Evolutionary conservation across 805 yeast species (phyloP), one percentile per base, ranked within the genome.

Genomic region (Candida vartiovaarae): DNA sequence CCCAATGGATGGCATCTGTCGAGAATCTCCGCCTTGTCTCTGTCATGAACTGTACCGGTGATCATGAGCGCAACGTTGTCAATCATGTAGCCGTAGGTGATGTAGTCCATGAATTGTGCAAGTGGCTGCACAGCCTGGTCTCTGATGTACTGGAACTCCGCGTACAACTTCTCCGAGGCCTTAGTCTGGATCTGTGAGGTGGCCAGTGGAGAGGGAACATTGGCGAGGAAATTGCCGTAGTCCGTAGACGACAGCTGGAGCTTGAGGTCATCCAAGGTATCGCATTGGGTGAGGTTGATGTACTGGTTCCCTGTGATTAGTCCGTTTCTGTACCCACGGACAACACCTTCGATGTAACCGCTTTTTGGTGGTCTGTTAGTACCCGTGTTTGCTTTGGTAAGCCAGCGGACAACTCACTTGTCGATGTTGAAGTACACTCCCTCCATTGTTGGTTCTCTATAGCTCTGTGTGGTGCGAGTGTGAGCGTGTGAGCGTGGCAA

Each of bases 81-180:
- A 59, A 93, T 95, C 99, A 93, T 93, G 67, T 95, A 93, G 8
- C 97, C 95, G 61, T 90, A 93, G 38, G 95, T 83, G 61, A 95
- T 88, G 63, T 70, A 95, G 63, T 95, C 96, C 80, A 93, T 75
- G 60, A 91, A 89, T 62, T 80, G 78, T 36, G 87, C 71, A 58
- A 91, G 69, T 31, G 82, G 84, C 47, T 88, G 89, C 32, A 83
- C 81, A 4, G 96, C 80, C 63, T 91, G 96, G 37, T 84, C 76
- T 51, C 84, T 79, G 43, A 93, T 72, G 64, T 89, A 91, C 51
- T 84, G 81, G 67, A 89, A 93, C 63, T 93, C 95, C 35, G 78
- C 78, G 57, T 81, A 84, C 46, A 93, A 68, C 62, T 84, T 87
- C 51, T 74, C 74, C 26, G 82, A 74, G 39, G 95, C 82, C 54